phyloP scores from a whole-genome alignment of 164 flowering plant species.

The Annona cherimola region DNA sequence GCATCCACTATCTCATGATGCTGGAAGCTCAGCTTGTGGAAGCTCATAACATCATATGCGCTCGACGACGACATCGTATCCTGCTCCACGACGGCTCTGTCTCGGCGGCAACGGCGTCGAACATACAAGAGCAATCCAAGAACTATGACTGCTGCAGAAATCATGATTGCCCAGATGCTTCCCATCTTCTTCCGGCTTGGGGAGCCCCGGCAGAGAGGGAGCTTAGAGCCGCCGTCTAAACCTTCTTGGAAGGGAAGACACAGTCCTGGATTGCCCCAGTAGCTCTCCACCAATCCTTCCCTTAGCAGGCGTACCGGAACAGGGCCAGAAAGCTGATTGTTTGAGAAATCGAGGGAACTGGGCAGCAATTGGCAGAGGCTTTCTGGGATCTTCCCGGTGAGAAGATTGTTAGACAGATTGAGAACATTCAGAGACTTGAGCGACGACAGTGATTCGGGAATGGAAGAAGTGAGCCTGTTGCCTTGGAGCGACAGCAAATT shows the following conservation, averaged over 20 bases:
- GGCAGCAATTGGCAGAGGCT: conserved; percentile 62
- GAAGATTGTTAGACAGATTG: conserved; percentile 72
- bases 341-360: conserved; percentile 71
- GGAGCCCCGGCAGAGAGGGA: conserved; percentile 47
- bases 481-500: conserved; percentile 60
- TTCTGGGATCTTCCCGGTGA: conserved; percentile 72
- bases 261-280: conserved; percentile 70
- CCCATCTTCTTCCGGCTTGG: conserved; percentile 33
- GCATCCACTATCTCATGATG: conserved; percentile 63
- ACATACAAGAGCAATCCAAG: conserved; percentile 50
- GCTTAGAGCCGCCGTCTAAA: conserved; percentile 25
- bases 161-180: conserved; percentile 50
- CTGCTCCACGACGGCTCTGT: conserved; percentile 32
- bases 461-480: conserved; percentile 61
- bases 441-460: conserved; percentile 59
- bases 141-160: conserved; percentile 36
- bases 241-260: conserved; percentile 40
- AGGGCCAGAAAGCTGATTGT: conserved; percentile 73
- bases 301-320: conserved; percentile 51
- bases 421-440: conserved; percentile 73
- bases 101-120: conserved; percentile 36
- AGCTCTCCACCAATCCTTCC: conserved; percentile 66
- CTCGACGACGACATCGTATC: conserved; percentile 38
- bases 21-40: conserved; percentile 65
- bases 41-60: conserved; percentile 77